Base-by-base conservation (phyloP, 352 stramenopile genomes). In the Pythium myriotylum region DNA sequence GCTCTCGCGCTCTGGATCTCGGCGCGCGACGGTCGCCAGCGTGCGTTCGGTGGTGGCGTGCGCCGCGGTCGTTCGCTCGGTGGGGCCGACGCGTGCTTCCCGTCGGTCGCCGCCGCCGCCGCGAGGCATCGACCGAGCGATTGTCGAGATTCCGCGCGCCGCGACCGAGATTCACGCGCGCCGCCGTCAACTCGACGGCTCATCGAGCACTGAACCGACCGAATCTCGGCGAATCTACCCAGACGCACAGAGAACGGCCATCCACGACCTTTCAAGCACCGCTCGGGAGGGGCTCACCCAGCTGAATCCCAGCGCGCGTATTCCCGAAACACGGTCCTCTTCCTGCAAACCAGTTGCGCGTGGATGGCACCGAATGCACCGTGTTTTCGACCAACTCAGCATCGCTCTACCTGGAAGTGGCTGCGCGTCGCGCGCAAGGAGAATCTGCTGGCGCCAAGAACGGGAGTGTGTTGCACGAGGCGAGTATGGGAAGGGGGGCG, bases 181-280 rank as follows among this genome's bases (percentile, higher is more conserved):
- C 29, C 7, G 8, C 13, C n/a, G 37, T 43, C 37, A 43, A 43
- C 37, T 43, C 37, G 37, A 43, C 37, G 4, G 37, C 8, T 4
- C 5, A 6, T 43, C 17, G 13, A 6, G 37, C 37, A 17, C n/a
- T 43, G 37, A 43, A 43, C 37, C 16, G 33, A 10, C 29, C 23
- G 50, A 57, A 57, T 57, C 50, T 57, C 50, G 35, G 19, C 37
- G 50, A 57, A 57, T 57, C 50, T 57, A 24, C 35, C 37, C 13
- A 43, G 37, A 43, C 37, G 37, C 37, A 43, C 50, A 57, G 46
- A 57, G 17, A 57, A 57, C 0, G 17, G 35, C n/a, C 12, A 10
- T 8, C 19, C 23, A 47, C 50, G 50, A 57, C 50, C 35, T 57
- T 57, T 57, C 50, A 39, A 23, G 20, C 23, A 43, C 20, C 33